Conservation (phyloP, 169 alveolate species). For the Plasmodium adleri region DNA sequence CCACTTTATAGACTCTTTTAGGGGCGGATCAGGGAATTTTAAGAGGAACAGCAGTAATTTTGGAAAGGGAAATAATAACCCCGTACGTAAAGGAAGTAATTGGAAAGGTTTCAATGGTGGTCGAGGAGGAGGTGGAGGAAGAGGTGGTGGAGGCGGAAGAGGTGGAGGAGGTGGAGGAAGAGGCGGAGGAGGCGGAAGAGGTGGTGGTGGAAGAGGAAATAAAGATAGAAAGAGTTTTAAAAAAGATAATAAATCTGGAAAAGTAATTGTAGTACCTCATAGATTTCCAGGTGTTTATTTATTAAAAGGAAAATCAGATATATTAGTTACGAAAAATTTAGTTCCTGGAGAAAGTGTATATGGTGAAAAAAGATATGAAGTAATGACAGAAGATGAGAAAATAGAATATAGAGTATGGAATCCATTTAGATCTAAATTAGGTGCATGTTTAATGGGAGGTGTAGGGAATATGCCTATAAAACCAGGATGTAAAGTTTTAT, state of each 20-base stretch:
- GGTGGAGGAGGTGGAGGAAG: conserved; percentile 86
- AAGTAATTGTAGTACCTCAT: conserved; percentile 95
- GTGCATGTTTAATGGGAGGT: conserved; percentile 99
- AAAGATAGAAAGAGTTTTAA: conserved; percentile 44
- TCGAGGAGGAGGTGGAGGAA: conserved; percentile 71
- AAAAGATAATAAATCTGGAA: conserved; percentile 86
- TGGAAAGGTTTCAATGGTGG: conserved; percentile 81
- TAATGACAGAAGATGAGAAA: conserved; percentile 92
- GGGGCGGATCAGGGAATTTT: conserved; percentile 68
- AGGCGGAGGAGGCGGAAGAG: conserved; percentile 88
- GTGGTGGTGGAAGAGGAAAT: conserved; percentile 80
- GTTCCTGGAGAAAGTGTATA: conserved; percentile 99
- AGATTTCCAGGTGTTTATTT: conserved; percentile 97
- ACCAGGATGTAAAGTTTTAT: conserved; percentile 97
- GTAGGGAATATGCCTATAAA: conserved; percentile 97
- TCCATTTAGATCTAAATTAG: conserved; percentile 99
- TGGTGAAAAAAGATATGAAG: conserved; percentile 98
- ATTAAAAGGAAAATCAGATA: conserved; percentile 97
- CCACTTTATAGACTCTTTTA: conserved; percentile 44
- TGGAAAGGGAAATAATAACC: conserved; percentile 39
- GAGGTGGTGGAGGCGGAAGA: conserved; percentile 80
- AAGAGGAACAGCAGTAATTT: conserved; percentile 32
- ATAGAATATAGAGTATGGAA: conserved; percentile 99
- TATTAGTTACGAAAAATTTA: conserved; percentile 96
- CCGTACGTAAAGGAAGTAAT: conserved; percentile 52